Evolutionary conservation across 768 basidiomycete genomes (phyloP).

Genomic region (Trametes meyenii): DNA sequence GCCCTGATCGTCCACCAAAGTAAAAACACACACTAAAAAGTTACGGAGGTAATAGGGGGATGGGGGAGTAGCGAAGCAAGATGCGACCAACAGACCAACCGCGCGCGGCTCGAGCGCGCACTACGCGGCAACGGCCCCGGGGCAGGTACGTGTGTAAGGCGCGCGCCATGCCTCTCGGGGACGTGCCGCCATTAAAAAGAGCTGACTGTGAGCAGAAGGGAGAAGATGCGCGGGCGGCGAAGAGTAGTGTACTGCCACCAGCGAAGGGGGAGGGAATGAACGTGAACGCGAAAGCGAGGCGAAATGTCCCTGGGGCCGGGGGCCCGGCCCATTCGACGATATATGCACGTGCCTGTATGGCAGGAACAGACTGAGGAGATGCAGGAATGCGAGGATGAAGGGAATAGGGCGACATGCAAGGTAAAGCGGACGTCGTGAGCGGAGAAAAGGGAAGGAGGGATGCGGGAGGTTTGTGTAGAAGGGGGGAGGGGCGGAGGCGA

Average conservation of each 20-base stretch:
- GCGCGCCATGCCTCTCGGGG: background rate
- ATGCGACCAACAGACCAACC: background rate
- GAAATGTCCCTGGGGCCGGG: slow-evolving; percentile 6
- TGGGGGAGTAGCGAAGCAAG: background rate
- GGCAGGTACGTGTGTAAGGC: background rate
- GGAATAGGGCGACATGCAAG: background rate
- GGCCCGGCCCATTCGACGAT: background rate
- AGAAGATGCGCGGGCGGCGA: background rate
- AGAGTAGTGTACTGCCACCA: background rate
- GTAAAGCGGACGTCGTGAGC: background rate
- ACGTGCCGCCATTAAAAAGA: background rate
- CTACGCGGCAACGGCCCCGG: background rate
- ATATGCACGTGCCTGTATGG: slow-evolving; percentile 2
- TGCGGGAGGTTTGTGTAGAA: background rate
- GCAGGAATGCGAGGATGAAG: background rate
- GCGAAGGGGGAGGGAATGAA: slow-evolving; percentile 1
- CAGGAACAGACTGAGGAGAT: background rate
- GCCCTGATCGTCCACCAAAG: background rate
- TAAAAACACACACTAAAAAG: background rate
- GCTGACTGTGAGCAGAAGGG: background rate
- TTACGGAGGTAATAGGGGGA: background rate
- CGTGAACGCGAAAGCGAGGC: background rate
- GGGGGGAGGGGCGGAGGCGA: background rate
- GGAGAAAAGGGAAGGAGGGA: background rate
- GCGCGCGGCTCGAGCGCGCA: background rate